A percentile compares a stretch with the other conserved stretches of the same genome.
Evolutionary conservation across 2,329 filamentous ascomycete genomes (phyloP).

Genomic region (Cercospora brassicicola): DNA sequence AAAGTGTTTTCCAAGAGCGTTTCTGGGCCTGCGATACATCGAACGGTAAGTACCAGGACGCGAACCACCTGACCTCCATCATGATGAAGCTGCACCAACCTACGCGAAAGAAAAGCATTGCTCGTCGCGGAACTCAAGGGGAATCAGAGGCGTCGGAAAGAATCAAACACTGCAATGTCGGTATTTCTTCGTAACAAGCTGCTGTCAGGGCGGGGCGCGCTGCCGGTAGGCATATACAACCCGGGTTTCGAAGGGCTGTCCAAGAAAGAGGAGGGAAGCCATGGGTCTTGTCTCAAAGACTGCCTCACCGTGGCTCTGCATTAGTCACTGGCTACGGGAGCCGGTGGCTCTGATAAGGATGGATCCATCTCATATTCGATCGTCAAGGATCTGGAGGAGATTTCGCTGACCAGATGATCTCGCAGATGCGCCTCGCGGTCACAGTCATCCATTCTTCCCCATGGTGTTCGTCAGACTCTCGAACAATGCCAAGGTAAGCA

Average conservation of each 20-base stretch:
- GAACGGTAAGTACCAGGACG: background rate
- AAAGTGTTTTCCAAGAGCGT: background rate
- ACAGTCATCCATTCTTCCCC: too few species aligned
- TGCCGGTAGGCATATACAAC: background rate
- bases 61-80: background rate
- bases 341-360: too few species aligned
- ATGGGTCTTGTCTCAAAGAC: background rate
- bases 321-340: background rate
- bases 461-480: too few species aligned
- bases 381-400: too few species aligned
- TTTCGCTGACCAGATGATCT: too few species aligned
- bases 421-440: too few species aligned
- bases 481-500: too few species aligned
- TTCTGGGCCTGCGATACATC: background rate
- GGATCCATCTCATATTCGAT: too few species aligned
- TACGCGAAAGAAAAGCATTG: background rate
- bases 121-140: background rate
- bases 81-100: slow-evolving; percentile 2
- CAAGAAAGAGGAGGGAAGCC: background rate
- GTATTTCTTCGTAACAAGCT: background rate
- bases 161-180: background rate
- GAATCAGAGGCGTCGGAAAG: background rate
- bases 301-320: background rate
- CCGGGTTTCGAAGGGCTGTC: background rate
- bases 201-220: background rate